Evolutionary conservation across 2,329 filamentous ascomycete genomes (phyloP).

Genomic region (Exophiala sp.): DNA sequence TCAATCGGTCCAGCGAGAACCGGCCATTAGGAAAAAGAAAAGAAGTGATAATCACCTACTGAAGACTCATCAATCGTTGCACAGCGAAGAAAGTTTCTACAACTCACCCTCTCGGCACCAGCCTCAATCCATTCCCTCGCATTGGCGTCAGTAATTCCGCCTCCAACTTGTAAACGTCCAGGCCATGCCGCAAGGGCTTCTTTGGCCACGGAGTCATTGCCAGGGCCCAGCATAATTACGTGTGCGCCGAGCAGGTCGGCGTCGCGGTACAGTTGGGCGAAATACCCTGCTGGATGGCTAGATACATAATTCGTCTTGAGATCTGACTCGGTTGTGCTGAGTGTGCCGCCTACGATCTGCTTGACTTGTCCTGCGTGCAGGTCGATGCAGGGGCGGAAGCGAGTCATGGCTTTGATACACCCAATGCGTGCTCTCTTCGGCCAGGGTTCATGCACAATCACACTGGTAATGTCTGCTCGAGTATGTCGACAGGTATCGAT

Average conservation of each 20-base stretch:
- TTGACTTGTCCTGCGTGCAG: constrained; percentile 96
- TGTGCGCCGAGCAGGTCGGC: constrained; percentile 74
- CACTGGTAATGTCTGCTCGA: no score
- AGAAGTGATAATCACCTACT: constrained; percentile 93
- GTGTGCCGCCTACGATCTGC: constrained; percentile 94
- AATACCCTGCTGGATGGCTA: constrained; percentile 74
- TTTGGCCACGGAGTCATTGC: constrained; percentile 74
- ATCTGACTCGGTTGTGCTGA: constrained; percentile 61
- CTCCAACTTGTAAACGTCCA: constrained; percentile 78
- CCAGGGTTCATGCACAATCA: no score
- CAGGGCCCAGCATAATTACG: constrained; percentile 93
- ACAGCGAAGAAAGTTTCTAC: constrained; percentile 2
- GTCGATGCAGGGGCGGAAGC: constrained; percentile 94
- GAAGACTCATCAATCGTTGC: constrained; percentile 5
- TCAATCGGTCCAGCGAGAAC: constrained; percentile 74
- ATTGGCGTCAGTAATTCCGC: constrained; percentile 86
- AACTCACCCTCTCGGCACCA: constrained; percentile 80
- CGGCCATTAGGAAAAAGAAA: constrained; percentile 82
- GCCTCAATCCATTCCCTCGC: constrained; percentile 79
- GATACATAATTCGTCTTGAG: constrained; percentile 94
- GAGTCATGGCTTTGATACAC: constrained; percentile 63
- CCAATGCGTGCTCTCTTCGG: no score
- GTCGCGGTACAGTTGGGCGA: constrained; percentile 75
- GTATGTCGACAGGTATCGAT: no score
- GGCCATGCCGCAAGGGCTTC: constrained; percentile 79